Conservation (phyloP, 768 basidiomycete genomes). For the Leccinum boreale region DNA sequence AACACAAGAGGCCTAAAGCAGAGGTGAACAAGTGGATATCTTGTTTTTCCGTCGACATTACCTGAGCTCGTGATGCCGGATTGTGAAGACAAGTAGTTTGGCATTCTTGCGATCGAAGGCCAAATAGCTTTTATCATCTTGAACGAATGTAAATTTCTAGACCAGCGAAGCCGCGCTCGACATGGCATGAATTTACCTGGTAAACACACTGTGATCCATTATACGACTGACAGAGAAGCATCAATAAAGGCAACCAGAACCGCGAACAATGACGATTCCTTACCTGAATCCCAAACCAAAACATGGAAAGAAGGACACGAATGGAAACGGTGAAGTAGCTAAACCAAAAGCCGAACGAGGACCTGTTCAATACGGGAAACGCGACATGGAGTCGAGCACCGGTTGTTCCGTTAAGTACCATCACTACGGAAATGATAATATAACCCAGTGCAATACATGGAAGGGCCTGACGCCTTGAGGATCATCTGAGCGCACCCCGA, state of each 20-base stretch:
- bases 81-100: conserved; percentile 56
- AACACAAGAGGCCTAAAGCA: conserved; percentile 61
- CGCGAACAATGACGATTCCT: neutral
- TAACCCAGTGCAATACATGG: conserved; percentile 71
- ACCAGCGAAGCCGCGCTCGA: neutral
- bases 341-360: conserved; percentile 87
- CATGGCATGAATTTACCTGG: conserved; percentile 36
- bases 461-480: conserved; percentile 57
- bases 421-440: conserved; percentile 64
- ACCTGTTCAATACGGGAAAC: conserved; percentile 76
- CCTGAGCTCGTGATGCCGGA: conserved; percentile 65
- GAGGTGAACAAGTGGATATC: neutral
- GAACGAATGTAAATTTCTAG: neutral
- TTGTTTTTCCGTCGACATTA: conserved; percentile 9
- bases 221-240: conserved; percentile 36
- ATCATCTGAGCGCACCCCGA: neutral
- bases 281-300: conserved; percentile 80
- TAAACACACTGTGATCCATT: conserved; percentile 73
- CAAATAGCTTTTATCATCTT: conserved; percentile 79
- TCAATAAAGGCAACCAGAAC: neutral
- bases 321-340: conserved; percentile 84
- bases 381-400: conserved; percentile 76
- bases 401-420: conserved; percentile 76
- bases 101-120: conserved; percentile 64
- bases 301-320: conserved; percentile 70